Base-by-base conservation (phyloP, 495 filamentous ascomycete genomes). In the Trichoderma parareesei region DNA sequence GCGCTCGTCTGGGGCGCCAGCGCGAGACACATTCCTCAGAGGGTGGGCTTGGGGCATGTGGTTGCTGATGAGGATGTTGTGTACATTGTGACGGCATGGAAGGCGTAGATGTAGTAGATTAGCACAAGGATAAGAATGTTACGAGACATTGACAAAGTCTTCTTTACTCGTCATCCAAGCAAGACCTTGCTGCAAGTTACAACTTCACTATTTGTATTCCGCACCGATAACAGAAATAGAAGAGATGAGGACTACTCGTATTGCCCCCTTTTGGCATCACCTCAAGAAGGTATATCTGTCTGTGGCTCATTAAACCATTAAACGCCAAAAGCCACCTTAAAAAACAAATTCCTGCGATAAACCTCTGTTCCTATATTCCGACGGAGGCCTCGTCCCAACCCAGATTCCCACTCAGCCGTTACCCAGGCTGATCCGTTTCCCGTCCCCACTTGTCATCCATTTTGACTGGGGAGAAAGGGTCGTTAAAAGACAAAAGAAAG, bases 31-130 rank as follows among this genome's bases (percentile, higher is more conserved):
- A 82, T 97, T 14, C 94, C 95, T 14, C 95, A 99, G 77, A 83
- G 95, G 55, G 93, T 97, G 40, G 95, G 95, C 3, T 75, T 99
- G 72, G 80, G 83, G 9, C 95, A 99, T 84, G 68, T 84, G 48
- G 93, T 99, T 65, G 81, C 88, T 2, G 95, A 99, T 71, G 95
- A 97, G 78, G 95, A 99, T 81, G 95, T 99, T 59, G 92, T 99
- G 65, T 93, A 90, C 68, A 97, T 99, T 73, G 90, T 97, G n/a
- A 89, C 87, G 62, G 90, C 87, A 70, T 92, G 80, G 71, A 83
- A 81, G 69, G 82, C 81, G 16, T 85, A 78, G 69, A 63, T 13
- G 7, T 16, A 18, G 20, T 37, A 43, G 16, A 44, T 14, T 38
- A 38, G 35, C 11, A 48, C 9, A 57, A 57, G 27, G 37, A 35